Evolutionary conservation across 345 rosid species (phyloP), one percentile per base, ranked within the genome.

Genomic region (Eucalyptus curtisii): DNA sequence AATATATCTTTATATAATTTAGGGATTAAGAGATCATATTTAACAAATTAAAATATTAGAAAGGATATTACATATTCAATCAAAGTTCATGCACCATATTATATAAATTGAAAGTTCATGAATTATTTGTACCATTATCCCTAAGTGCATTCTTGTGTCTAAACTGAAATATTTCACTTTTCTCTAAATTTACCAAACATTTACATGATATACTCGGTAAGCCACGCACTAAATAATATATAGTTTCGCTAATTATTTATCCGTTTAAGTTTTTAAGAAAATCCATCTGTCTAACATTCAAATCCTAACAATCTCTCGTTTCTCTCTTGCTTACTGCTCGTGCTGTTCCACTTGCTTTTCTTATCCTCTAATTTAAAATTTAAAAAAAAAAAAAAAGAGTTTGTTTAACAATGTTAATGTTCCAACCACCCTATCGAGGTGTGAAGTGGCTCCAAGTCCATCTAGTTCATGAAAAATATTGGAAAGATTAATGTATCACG

Each of bases 21-120:
- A 76, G 0, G 2, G 2, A 40, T 7, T 20, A 55, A 55, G 13
- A 12, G 14, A 76, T 3, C 2, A 76, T 3, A 3, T 10, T 6
- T 3, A 5, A 76, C 0, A 76, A 17, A 76, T 37, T 76, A 37
- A 37, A 37, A 20, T 0, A 5, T 2, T 20, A 76, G 0, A 15
- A 12, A 76, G 0, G 30, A 76, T 7, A 20, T 40, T 3, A 6
- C 13, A 10, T 9, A 37, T 40, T 2, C 3, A 11, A 15, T 2
- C 13, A 19, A 76, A 76, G 0, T 20, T 37, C 15, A 10, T 1
- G 4, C 0, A 20, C 12, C 1, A 20, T 42, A 40, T 40, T 76
- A 3, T 40, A 37, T 2, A 5, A 19, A 76, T 20, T 76, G 5
- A 71, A 71, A 71, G 25, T 37, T 68, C 25, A 9, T 0, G 1